phyloP scores from a whole-genome alignment of 1,284 basidiomycete genomes.

The Rhodotorula sp. region DNA sequence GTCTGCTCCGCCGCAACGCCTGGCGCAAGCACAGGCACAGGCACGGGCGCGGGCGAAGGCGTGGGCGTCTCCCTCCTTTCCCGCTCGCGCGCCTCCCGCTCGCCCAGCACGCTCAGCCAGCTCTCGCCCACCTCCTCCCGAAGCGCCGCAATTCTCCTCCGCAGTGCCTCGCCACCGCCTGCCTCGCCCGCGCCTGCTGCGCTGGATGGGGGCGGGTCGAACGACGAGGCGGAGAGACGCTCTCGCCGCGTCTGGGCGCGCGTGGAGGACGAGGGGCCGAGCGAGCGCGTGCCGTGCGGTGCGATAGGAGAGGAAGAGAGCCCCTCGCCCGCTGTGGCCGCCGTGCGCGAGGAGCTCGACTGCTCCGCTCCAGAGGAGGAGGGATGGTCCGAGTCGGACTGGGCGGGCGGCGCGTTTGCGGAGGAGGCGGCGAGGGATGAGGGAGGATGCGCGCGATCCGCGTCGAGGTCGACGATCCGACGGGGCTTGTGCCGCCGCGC shows the following conservation, averaged over 20 bases:
- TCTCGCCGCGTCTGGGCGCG: constrained; percentile 48
- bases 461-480: constrained; percentile 43
- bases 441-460: background rate
- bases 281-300: background rate
- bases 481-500: constrained; percentile 31
- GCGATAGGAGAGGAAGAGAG: background rate
- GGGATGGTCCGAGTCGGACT: constrained; percentile 22
- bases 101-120: constrained; percentile 48
- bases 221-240: constrained; percentile 63
- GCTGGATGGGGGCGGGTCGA: constrained; percentile 57
- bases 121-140: constrained; percentile 75
- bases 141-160: constrained; percentile 74
- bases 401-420: background rate
- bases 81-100: constrained; percentile 34
- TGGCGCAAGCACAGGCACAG: too few relatives aligned
- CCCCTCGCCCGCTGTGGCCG: background rate
- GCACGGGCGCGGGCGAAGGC: too few relatives aligned
- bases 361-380: constrained; percentile 9
- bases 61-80: constrained; percentile 3
- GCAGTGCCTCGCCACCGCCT: constrained; percentile 64
- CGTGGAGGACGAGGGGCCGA: background rate
- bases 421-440: background rate
- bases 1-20: too few relatives aligned
- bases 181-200: background rate
- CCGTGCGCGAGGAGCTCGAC: background rate